Percentiles rank a stretch among this genome's conserved stretches.
These are phyloP conservation scores for Stropharia rugosoannulata DNA, from an alignment of 768 basidiomycete species.

Conservation along the genomic window DNA sequence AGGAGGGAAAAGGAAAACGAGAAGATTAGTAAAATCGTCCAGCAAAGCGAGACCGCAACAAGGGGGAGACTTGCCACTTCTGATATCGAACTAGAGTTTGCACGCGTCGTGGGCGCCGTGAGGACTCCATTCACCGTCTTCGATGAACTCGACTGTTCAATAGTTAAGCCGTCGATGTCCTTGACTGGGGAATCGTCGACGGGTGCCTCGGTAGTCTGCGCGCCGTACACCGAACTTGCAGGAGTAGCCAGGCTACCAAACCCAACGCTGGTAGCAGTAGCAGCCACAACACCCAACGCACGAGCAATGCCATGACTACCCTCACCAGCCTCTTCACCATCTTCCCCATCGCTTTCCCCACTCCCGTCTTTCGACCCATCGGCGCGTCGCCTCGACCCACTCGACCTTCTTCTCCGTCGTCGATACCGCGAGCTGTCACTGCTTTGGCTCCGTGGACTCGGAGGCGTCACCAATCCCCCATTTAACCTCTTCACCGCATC, in stretches of 20 bases:
- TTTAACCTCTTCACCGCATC: constrained; percentile 27
- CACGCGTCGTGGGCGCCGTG: constrained; percentile 3
- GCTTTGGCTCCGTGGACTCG: constrained; percentile 71
- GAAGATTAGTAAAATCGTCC: constrained; percentile 3
- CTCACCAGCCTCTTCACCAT: constrained; percentile 17
- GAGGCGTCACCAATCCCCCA: constrained; percentile 69
- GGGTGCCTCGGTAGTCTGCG: neutral
- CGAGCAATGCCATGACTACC: neutral
- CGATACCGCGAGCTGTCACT: constrained; percentile 54
- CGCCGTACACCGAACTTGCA: constrained; percentile 7
- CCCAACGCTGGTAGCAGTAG: neutral
- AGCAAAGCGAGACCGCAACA: constrained; percentile 1
- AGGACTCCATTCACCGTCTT: neutral
- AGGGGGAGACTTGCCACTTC: constrained; percentile 7
- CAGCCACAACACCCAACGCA: neutral
- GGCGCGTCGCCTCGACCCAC: constrained; percentile 1
- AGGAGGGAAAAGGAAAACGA: constrained; percentile 6
- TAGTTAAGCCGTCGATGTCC: neutral
- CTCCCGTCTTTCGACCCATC: neutral
- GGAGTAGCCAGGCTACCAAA: constrained; percentile 23
- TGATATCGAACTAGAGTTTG: neutral
- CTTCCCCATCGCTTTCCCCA: constrained; percentile 14
- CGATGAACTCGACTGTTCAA: too few species aligned
- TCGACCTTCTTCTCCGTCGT: constrained; percentile 40
- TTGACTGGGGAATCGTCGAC: neutral